Conservation (phyloP, 2,329 filamentous ascomycete genomes). For the Cladosporium colombiae region DNA sequence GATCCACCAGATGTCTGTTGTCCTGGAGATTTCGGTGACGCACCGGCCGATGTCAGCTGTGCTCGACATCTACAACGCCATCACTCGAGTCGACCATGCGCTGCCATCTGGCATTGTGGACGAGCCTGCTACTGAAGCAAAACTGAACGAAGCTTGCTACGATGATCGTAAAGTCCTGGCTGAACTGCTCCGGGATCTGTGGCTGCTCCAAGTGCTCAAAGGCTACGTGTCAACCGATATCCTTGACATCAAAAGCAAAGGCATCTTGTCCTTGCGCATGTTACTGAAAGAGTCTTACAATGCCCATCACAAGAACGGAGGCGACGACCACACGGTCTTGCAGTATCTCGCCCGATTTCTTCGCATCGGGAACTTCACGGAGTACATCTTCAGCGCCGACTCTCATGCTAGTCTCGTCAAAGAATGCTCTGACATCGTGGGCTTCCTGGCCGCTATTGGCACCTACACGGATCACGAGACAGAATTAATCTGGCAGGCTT, state of each 20-base stretch:
- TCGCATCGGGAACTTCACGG: constrained; percentile 68
- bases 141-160: constrained; percentile 24
- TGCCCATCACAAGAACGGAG: constrained; percentile 33
- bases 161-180: constrained; percentile 26
- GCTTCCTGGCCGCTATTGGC: constrained; percentile 78
- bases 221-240: constrained; percentile 79
- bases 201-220: constrained; percentile 69
- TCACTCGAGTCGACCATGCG: constrained; percentile 6
- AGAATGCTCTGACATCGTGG: constrained; percentile 79
- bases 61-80: constrained; percentile 6
- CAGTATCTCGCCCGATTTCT: constrained; percentile 70
- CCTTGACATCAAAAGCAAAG: constrained; percentile 85
- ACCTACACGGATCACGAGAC: constrained; percentile 72
- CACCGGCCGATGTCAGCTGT: constrained; percentile 8
- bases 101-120: constrained; percentile 2
- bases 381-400: constrained; percentile 85
- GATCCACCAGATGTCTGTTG: constrained; percentile 13
- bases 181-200: constrained; percentile 61
- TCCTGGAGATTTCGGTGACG: constrained; percentile 3
- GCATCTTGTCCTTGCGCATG: constrained; percentile 70
- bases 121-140: constrained; percentile 4
- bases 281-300: constrained; percentile 70
- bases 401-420: constrained; percentile 89
- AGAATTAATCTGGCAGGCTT: constrained; percentile 80
- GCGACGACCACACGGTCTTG: constrained; percentile 54